A percentile compares a stretch with the other conserved stretches of the same genome.
Evolutionary conservation across 495 filamentous ascomycete species (phyloP).

Genomic region (Neurospora intermedia): DNA sequence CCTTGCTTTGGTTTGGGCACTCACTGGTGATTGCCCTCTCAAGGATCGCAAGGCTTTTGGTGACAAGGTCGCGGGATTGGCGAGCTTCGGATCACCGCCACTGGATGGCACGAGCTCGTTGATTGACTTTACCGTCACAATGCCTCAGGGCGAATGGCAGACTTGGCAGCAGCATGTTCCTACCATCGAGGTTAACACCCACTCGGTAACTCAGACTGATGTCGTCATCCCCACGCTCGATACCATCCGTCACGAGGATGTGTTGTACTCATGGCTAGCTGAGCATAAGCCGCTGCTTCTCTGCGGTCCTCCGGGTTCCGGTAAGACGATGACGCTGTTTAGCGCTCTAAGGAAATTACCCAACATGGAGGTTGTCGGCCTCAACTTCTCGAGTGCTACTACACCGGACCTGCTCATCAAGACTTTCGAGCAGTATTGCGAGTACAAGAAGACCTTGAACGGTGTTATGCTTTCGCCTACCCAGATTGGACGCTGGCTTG

Average conservation of each 20-base stretch:
- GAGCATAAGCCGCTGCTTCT: conserved; percentile 95
- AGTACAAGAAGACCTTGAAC: conserved; percentile 96
- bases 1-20: conserved; percentile 83
- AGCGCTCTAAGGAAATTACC: conserved; percentile 91
- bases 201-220: conserved; percentile 93
- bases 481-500: conserved; percentile 95
- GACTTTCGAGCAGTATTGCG: conserved; percentile 98
- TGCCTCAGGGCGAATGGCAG: conserved; percentile 79
- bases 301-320: conserved; percentile 94
- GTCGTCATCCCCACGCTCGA: conserved; percentile 95
- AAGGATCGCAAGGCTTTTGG: conserved; percentile 81
- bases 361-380: conserved; percentile 96
- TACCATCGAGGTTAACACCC: conserved; percentile 89
- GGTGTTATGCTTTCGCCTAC: conserved; percentile 91
- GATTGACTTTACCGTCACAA: conserved; percentile 86
- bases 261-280: conserved; percentile 96
- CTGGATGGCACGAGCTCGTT: conserved; percentile 64
- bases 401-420: conserved; percentile 96
- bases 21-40: conserved; percentile 90
- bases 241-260: conserved; percentile 93
- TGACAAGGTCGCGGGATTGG: conserved; percentile 63
- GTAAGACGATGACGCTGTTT: conserved; percentile 99
- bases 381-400: conserved; percentile 98
- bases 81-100: conserved; percentile 76
- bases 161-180: conserved; percentile 93